phyloP scores from a whole-genome alignment of 495 filamentous ascomycete species.

The Penicillium bovifimosum region DNA sequence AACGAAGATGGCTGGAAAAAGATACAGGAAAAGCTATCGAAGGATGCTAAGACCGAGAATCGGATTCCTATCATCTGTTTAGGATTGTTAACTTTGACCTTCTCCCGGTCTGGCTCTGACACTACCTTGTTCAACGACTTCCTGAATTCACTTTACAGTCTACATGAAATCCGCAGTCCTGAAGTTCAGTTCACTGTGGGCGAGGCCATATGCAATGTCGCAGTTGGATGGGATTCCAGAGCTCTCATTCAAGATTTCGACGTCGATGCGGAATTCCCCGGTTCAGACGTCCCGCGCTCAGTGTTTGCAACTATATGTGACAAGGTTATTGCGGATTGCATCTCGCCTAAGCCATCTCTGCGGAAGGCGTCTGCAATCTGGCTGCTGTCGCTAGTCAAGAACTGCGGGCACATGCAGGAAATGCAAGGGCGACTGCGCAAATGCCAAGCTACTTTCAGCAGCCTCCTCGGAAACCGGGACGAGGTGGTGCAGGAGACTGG shows the following conservation, averaged over 20 bases:
- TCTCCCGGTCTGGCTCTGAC: constrained; percentile 32
- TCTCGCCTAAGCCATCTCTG: constrained; percentile 75
- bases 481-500: constrained; percentile 94
- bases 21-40: constrained; percentile 54
- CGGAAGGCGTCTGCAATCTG: constrained; percentile 88
- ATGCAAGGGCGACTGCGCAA: constrained; percentile 67
- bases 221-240: constrained; percentile 72
- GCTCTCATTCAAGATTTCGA: constrained; percentile 56
- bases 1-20: constrained; percentile 33
- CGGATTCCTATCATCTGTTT: constrained; percentile 74
- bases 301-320: constrained; percentile 55
- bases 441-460: constrained; percentile 82
- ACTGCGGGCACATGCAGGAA: constrained; percentile 69
- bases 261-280: constrained; percentile 46
- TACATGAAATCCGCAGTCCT: constrained; percentile 78
- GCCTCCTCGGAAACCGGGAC: constrained; percentile 80
- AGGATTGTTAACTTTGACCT: constrained; percentile 58
- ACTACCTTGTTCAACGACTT: constrained; percentile 36
- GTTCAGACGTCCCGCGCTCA: constrained; percentile 36
- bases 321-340: constrained; percentile 66
- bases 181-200: constrained; percentile 87
- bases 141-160: constrained; percentile 56
- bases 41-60: constrained; percentile 70
- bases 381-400: constrained; percentile 88
- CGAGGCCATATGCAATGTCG: constrained; percentile 71